These are phyloP conservation scores for Syzygium oleosum DNA, from an alignment of 345 rosid species.

Conservation along the genomic window DNA sequence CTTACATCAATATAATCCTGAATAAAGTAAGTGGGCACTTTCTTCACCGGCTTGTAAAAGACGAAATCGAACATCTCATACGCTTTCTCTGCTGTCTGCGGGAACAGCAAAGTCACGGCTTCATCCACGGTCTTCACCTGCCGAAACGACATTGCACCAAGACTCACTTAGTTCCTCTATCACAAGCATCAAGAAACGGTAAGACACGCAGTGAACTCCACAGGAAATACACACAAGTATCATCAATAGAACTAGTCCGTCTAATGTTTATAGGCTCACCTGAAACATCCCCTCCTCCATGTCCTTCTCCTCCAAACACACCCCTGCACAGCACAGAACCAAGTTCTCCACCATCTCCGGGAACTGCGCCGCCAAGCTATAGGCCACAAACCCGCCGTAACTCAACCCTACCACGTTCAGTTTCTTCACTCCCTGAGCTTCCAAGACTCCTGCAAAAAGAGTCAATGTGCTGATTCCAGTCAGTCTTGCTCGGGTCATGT, in stretches of 20 bases:
- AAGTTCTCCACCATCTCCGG: slow-evolving; percentile 10
- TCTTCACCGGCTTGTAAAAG: slow-evolving; percentile 5
- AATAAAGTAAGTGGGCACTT: neutral
- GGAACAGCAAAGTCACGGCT: slow-evolving; percentile 7
- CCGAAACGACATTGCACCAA: neutral
- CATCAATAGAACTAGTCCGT: neutral
- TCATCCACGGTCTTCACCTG: slow-evolving; percentile 3
- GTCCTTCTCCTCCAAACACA: slow-evolving; percentile 16
- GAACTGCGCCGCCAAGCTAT: slow-evolving; percentile 14
- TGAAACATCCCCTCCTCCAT: slow-evolving; percentile 7
- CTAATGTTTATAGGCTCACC: neutral
- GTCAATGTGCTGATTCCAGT: neutral
- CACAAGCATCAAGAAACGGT: neutral
- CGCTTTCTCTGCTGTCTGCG: slow-evolving; percentile 7
- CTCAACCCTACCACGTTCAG: slow-evolving; percentile 15
- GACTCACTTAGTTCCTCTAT: neutral
- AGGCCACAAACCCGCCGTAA: slow-evolving; percentile 18
- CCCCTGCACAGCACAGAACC: slow-evolving; percentile 13
- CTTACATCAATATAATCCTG: slow-evolving; percentile 10
- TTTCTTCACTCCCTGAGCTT: neutral
- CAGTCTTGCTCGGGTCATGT: neutral
- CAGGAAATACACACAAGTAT: neutral
- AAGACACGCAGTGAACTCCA: neutral
- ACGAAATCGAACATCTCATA: neutral
- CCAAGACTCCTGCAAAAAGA: neutral